These are phyloP conservation scores for Bryoerythrophyllum caledonicum DNA, from an alignment of 225 moss, liverwort and hornwort species.

Conservation along the genomic window DNA sequence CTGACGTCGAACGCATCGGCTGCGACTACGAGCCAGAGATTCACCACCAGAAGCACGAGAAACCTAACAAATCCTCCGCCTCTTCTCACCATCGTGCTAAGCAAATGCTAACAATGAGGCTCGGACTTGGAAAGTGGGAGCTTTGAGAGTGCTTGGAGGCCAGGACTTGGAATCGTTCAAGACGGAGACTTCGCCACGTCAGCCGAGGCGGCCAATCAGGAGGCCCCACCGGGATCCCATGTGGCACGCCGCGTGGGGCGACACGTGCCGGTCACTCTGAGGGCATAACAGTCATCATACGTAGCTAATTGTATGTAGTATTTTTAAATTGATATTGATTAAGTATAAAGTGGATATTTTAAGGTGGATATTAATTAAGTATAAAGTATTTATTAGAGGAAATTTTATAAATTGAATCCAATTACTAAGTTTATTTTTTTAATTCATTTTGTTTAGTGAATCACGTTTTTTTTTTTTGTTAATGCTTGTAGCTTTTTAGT, in stretches of 20 bases:
- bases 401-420: too few relatives aligned
- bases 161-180: background rate
- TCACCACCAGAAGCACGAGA: background rate
- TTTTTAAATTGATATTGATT: too few relatives aligned
- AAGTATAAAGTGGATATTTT: too few relatives aligned
- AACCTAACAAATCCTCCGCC: background rate
- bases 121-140: background rate
- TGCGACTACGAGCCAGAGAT: background rate
- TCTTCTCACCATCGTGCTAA: background rate
- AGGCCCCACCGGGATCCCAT: background rate
- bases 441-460: too few relatives aligned
- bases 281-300: too few relatives aligned
- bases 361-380: too few relatives aligned
- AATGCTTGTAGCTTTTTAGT: too few relatives aligned
- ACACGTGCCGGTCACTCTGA: background rate
- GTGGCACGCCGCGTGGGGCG: background rate
- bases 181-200: background rate
- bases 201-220: background rate
- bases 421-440: too few relatives aligned
- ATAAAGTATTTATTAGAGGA: too few relatives aligned
- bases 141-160: background rate
- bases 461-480: too few relatives aligned
- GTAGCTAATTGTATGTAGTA: too few relatives aligned
- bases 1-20: constrained; percentile 66
- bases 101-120: background rate